Base-by-base conservation (phyloP, 2,329 filamentous ascomycete species). In the Ceratocystis papillata region DNA sequence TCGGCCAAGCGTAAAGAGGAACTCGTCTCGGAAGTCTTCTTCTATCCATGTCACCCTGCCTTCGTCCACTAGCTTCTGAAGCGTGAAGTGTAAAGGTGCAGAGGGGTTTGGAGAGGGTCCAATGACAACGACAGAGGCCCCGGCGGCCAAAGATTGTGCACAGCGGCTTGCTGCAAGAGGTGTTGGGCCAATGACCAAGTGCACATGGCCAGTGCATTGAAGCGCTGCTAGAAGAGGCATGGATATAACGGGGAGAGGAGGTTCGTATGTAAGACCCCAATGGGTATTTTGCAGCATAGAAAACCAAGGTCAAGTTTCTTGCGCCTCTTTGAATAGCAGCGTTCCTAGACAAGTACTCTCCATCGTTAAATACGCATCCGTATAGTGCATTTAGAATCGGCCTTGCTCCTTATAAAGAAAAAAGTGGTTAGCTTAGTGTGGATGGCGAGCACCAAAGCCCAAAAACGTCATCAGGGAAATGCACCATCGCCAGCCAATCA, bases 131-230 rank as follows among this genome's bases (percentile, higher is more conserved):
- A 94, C 90, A 60, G 76, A 83, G 62, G 94, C 94, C 71, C 93
- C 93, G 17, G 90, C 88, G 71, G 87, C 83, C 63, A 96, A 76
- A 2, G 90, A 92, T 73, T 90, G 89, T 12, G 82, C 78, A 77
- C 89, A 95, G 71, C 94, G 84, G 41, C 90, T 83, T 64, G 88
- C 87, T n/a, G 94, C 93, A 50, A 99, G 82, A 15, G 93, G 86
- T 72, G 92, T 94, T 44, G 87, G 86, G 67, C 94, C 94, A 69
- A 97, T 76, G 72, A 99, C 84, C 67, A 99, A 80, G 74, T 99
- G 94, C 50, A 92, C 76, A 73, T 90, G 87, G 61, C 79, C 81
- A 63, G 80, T 80, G 72, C 85, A 87, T 73, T 91, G 85, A 70
- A 87, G 80, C 62, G 88, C 86, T 59, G 88, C 87, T 61, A 95